Evolutionary conservation across 768 basidiomycete species (phyloP).

Genomic region (Lactarius trivialis): DNA sequence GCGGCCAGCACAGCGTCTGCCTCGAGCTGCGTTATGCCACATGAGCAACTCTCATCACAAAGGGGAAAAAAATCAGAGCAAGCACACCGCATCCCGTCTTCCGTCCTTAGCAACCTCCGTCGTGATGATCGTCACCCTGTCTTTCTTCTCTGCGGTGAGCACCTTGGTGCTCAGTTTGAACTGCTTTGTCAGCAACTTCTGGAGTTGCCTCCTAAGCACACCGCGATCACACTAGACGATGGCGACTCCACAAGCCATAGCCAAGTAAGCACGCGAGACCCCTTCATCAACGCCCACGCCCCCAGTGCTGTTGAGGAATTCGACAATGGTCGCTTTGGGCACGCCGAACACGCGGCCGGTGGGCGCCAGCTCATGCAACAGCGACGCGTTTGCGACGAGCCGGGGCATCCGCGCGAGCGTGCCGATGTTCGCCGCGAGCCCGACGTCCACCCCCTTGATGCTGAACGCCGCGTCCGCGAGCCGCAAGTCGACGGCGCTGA

Average conservation of each 20-base stretch:
- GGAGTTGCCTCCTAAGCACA: slow-evolving; percentile 77
- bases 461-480: slow-evolving; percentile 59
- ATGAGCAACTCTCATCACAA: background rate
- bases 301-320: slow-evolving; percentile 87
- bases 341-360: slow-evolving; percentile 68
- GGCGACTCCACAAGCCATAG: background rate
- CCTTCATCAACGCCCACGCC: slow-evolving; percentile 95
- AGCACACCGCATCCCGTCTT: slow-evolving; percentile 73
- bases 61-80: background rate
- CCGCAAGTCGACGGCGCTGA: slow-evolving; percentile 72
- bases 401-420: slow-evolving; percentile 78
- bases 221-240: background rate
- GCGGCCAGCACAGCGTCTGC: slow-evolving; percentile 94
- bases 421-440: slow-evolving; percentile 83
- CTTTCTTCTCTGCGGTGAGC: slow-evolving; percentile 77
- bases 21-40: slow-evolving; percentile 49
- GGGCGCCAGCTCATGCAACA: slow-evolving; percentile 68
- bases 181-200: slow-evolving; percentile 83
- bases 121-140: slow-evolving; percentile 76
- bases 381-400: slow-evolving; percentile 65
- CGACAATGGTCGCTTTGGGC: slow-evolving; percentile 95
- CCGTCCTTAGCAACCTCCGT: slow-evolving; percentile 93
- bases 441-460: slow-evolving; percentile 85
- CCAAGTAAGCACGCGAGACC: slow-evolving; percentile 59
- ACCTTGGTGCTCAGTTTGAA: slow-evolving; percentile 98